Evolutionary conservation across 176 grass and related monocot species (phyloP).

Genomic region (Oryza coarctata): DNA sequence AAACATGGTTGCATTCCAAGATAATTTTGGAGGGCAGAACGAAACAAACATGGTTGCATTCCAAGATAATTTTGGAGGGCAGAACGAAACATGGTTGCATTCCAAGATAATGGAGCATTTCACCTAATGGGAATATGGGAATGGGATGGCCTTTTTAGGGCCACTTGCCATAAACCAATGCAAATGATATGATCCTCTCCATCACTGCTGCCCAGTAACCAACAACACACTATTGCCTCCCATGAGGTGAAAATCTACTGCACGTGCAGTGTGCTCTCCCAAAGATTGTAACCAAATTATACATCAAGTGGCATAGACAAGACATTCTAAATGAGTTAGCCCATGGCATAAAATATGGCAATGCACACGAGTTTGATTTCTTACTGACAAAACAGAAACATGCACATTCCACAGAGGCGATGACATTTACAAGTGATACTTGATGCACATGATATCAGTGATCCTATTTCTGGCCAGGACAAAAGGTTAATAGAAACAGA

Average conservation of each 20-base stretch:
- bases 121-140: not conserved
- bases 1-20: not conserved
- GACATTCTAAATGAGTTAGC: not conserved
- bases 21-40: not conserved
- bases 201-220: not conserved
- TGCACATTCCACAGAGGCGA: constrained; percentile 20
- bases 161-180: not conserved
- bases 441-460: constrained; percentile 27
- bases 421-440: constrained; percentile 28
- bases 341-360: constrained; percentile 16
- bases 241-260: constrained; percentile 13
- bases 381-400: constrained; percentile 6
- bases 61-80: not conserved
- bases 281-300: not conserved
- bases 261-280: not conserved
- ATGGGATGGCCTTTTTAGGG: not conserved
- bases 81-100: not conserved
- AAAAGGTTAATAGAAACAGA: constrained; percentile 18
- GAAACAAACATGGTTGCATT: not conserved
- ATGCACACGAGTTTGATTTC: constrained; percentile 24
- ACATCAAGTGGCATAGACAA: constrained; percentile 33
- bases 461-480: constrained; percentile 31
- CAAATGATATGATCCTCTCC: not conserved
- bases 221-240: not conserved
- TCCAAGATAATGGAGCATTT: not conserved